Base-by-base conservation (phyloP, 192 early-diverging fungal species). In the Podochytrium sp. region DNA sequence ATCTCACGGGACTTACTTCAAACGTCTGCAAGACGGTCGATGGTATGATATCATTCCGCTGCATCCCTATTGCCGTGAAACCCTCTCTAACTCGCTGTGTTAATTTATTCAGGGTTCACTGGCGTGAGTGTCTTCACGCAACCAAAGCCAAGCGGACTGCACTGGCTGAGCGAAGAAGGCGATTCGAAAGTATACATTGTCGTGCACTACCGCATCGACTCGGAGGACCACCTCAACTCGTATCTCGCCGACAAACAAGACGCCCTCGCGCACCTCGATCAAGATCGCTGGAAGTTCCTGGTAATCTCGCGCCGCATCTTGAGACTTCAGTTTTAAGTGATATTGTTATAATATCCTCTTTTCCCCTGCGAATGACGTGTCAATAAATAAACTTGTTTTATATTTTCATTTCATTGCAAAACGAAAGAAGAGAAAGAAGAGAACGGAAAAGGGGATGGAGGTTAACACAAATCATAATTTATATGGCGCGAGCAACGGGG, bases 401-500 rank as follows among this genome's bases (percentile, higher is more conserved):
- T n/a, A n/a, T n/a, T n/a, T n/a, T 47, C 10, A 47, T 7, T 47
- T 47, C 7, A 47, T 47, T 20, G 43, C 10, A 47, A 47, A 47
- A 47, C 43, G 43, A 47, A 12, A 12, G 43, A 7, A 20, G 20
- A 47, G 7, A 47, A 47, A 47, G 43, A 12, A 12, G 43, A 47
- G 43, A 47, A n/a, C n/a, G n/a, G n/a, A 12, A 47, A 47, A 20
- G 7, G 7, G 43, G 43, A 47, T 47, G 43, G 20, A 47, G 20
- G 10, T 57, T 25, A 57, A 29, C 23, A 29, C 47, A 20, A 57
- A 62, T 59, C 42, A 79, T 20, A 87, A n/a, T n/a, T n/a, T 76
- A 76, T 95, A 98, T 18, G 90, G 87, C 49, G 83, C 85, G 10
- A 94, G 96, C 66, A 97, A 90, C 12, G 96, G 95, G 12, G 91